Evolutionary conservation across 768 basidiomycete species (phyloP), one percentile per base, ranked within the genome.

Genomic region (Phylloporus arenicola): DNA sequence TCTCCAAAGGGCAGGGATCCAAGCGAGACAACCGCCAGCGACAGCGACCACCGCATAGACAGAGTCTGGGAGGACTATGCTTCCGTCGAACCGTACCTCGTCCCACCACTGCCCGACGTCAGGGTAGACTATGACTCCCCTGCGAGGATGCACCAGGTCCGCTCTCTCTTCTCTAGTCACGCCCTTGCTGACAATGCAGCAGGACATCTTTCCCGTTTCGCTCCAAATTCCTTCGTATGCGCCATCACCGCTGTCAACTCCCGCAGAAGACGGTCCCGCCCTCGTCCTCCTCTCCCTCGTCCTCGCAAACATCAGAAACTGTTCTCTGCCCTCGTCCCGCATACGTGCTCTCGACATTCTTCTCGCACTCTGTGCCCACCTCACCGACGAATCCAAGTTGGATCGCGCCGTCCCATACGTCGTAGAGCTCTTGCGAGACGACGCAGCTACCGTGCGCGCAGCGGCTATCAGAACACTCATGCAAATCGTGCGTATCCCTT

Each of bases 311-410:
- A 79, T 97, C 20, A 81, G 96, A 31, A 94, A 92, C 57, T 95
- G 90, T 60, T 70, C 76, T 10, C 75, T 92, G 0, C 91, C 95
- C 0, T 86, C 87, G 22, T 93, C 92, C 17, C 92, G 92, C 68
- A 70, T 94, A 20, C 83, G 81, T 31, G 89, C 86, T 1, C 68
- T 98, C 42, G 92, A 97, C 59, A 77, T 95, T 5, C 86, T 96
- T 49, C 76, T 96, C 22, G 88, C 89, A 1, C 72, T 98, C 14
- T 78, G 81, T 8, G 77, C 80, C 11, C 86, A 88, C 58, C 73
- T 98, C 31, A 91, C 91, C 0, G 96, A 98, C 61, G 96, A 97
- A 67, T 92, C 93, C 3, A 94, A 94, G 64, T 71, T 97, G 45
- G 96, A 99, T 64, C 81, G 94, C 2, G 82, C 96, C 73, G 76